phyloP scores from a whole-genome alignment of 2,329 filamentous ascomycete genomes.

The Pseudogymnoascus pannorum region DNA sequence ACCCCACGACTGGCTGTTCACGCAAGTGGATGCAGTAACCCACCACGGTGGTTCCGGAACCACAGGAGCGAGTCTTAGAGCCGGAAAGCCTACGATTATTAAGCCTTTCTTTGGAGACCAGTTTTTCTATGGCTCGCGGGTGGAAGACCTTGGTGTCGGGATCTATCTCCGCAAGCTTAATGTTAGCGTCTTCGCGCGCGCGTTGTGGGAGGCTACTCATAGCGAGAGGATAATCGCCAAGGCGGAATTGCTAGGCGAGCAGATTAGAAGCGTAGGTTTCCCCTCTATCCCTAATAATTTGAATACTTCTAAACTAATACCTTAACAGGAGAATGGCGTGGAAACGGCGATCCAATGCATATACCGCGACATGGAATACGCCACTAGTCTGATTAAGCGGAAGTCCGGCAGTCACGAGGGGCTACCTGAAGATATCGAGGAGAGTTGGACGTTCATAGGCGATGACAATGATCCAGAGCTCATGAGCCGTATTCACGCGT shows the following conservation, averaged over 20 bases:
- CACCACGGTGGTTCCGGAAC: conserved; percentile 95
- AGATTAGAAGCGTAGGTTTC: conserved; percentile 70
- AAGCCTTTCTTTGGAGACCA: conserved; percentile 98
- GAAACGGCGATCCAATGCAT: conserved; percentile 82
- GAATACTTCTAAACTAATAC: conserved; percentile 25
- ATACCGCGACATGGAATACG: conserved; percentile 92
- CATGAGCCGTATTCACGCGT: conserved; percentile 25
- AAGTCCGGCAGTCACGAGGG: conserved; percentile 43
- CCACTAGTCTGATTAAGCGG: conserved; percentile 70
- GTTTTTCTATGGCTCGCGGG: conserved; percentile 85
- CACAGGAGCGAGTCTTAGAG: conserved; percentile 84
- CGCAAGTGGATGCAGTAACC: conserved; percentile 84
- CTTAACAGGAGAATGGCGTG: conserved; percentile 74
- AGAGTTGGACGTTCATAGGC: conserved; percentile 88
- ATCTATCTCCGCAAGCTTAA: conserved; percentile 85
- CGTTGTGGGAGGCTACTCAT: conserved; percentile 85
- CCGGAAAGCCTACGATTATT: conserved; percentile 88
- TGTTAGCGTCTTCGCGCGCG: conserved; percentile 73
- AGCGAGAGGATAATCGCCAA: conserved; percentile 87
- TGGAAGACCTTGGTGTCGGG: conserved; percentile 90
- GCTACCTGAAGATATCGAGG: conserved; percentile 56
- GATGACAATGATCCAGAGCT: conserved; percentile 29
- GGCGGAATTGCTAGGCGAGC: conserved; percentile 72
- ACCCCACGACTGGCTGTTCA: conserved; percentile 95
- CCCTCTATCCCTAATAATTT: neutral